Conservation (phyloP, 192 early-diverging fungal genomes). For the Rhizophagus prolifer region DNA sequence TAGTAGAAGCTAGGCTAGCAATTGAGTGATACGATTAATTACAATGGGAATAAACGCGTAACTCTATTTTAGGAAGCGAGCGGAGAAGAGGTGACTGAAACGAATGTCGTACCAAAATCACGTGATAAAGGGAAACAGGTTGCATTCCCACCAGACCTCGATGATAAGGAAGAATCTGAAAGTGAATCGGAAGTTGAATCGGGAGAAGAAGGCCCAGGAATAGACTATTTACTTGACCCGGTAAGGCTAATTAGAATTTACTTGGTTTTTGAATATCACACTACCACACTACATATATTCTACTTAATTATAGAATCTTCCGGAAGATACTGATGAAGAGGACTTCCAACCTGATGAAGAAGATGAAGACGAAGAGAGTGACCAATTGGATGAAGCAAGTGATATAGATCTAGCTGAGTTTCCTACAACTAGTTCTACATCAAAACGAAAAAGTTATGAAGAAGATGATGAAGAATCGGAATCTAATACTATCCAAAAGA, state of each 20-base stretch:
- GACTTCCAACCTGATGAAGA: neutral
- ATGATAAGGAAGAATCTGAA: neutral
- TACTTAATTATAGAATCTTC: neutral
- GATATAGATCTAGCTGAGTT: neutral
- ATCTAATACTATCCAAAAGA: neutral
- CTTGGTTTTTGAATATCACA: neutral
- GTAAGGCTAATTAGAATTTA: neutral
- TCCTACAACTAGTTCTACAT: neutral
- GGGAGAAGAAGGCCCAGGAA: neutral
- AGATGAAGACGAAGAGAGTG: neutral
- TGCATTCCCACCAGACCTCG: slow-evolving; percentile 13
- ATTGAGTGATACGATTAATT: neutral
- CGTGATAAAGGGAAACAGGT: slow-evolving; percentile 25
- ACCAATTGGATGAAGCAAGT: neutral
- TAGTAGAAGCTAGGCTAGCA: neutral
- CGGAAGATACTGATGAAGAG: neutral
- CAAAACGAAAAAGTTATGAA: neutral
- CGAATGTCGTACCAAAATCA: neutral
- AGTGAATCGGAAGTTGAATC: slow-evolving; percentile 5
- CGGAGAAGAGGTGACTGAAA: neutral
- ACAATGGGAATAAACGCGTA: neutral
- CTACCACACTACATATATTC: neutral
- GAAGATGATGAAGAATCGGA: neutral
- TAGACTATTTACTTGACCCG: neutral
- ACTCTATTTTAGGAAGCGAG: slow-evolving; percentile 12